Evolutionary conservation across 371 early-diverging fungal genomes (phyloP), one percentile per base, ranked within the genome.

Genomic region (Synchytrium microbalum): DNA sequence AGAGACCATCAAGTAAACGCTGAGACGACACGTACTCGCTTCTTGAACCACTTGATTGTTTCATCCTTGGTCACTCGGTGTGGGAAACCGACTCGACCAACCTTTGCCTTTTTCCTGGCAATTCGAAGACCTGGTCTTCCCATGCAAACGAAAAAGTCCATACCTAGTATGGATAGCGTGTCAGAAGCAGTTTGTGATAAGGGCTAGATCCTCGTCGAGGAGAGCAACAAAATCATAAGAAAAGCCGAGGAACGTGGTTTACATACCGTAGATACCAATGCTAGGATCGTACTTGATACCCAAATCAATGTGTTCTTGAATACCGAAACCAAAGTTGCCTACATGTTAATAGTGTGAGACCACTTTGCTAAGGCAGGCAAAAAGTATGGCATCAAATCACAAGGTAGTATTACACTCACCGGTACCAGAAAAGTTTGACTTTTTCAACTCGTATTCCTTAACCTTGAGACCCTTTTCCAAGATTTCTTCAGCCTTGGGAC

Each of bases 221-320:
- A 65, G 59, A 31, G 28, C n/a, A n/a, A 64, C 29, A 24, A 29
- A 16, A 62, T 29, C 5, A 13, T 54, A 57, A 26, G 32, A 65
- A 28, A 58, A 54, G 14, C 14, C 14, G 54, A 58, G 23, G 23
- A 58, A 58, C 14, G 51, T 23, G 14, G 14, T 26, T 57, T 57
- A 16, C 57, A 2, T 64, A 81, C 94, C 95, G 81, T 93, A 95
- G 73, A 94, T 94, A 85, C 79, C 77, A 74, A 99, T 97, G 79
- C 87, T 85, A 57, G 99, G 99, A 83, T 99, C 99, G 86, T 99
- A 99, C 90, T 99, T 99, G 86, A 99, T 98, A 73, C 99, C 99
- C 76, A 99, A 86, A 84, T 99, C 99, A 70, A 99, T 99, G 87
- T 99, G 99, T 86, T 99, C 99, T 75, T 96, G 90, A 85, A 99